phyloP scores from a whole-genome alignment of 768 basidiomycete species.

The Tylopilus felleus region DNA sequence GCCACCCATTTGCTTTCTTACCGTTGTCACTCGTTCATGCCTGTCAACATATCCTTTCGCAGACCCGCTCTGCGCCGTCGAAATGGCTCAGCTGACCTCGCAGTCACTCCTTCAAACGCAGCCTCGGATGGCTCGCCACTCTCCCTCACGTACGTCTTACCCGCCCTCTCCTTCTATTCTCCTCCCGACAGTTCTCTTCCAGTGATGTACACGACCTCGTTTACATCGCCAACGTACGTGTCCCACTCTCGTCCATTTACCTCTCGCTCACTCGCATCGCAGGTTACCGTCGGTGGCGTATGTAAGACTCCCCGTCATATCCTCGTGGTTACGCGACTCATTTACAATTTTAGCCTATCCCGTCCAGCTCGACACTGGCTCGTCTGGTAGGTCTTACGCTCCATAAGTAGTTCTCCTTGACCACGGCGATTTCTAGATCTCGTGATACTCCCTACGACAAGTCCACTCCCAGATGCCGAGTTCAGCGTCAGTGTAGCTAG shows the following conservation, averaged over 20 bases:
- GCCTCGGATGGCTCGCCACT: too few relatives aligned
- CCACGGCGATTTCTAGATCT: slow-evolving; percentile 46
- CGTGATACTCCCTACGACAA: slow-evolving; percentile 54
- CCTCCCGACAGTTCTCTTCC: slow-evolving; percentile 15
- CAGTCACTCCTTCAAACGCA: slow-evolving; percentile 24
- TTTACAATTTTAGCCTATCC: slow-evolving; percentile 47
- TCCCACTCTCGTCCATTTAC: not conserved
- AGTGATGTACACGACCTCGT: slow-evolving; percentile 76
- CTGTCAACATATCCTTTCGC: slow-evolving; percentile 33
- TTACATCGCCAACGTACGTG: slow-evolving; percentile 71
- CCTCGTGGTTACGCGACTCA: not conserved
- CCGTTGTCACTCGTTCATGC: slow-evolving; percentile 27
- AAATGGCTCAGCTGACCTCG: slow-evolving; percentile 27
- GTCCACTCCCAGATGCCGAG: slow-evolving; percentile 47
- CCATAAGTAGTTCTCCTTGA: not conserved
- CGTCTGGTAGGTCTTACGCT: slow-evolving; percentile 30
- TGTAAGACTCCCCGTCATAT: slow-evolving; percentile 37
- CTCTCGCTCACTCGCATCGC: slow-evolving; percentile 8
- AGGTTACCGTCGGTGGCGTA: slow-evolving; percentile 66
- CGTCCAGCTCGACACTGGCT: slow-evolving; percentile 83
- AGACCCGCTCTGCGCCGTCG: slow-evolving; percentile 34
- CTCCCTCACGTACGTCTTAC: slow-evolving; percentile 20
- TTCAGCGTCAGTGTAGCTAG: slow-evolving; percentile 45
- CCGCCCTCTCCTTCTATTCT: not conserved
- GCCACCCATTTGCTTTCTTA: slow-evolving; percentile 11